A percentile compares a stretch with the other conserved stretches of the same genome.
Evolutionary conservation across 2,329 filamentous ascomycete genomes (phyloP).

Genomic region (Colletotrichum australisinense): DNA sequence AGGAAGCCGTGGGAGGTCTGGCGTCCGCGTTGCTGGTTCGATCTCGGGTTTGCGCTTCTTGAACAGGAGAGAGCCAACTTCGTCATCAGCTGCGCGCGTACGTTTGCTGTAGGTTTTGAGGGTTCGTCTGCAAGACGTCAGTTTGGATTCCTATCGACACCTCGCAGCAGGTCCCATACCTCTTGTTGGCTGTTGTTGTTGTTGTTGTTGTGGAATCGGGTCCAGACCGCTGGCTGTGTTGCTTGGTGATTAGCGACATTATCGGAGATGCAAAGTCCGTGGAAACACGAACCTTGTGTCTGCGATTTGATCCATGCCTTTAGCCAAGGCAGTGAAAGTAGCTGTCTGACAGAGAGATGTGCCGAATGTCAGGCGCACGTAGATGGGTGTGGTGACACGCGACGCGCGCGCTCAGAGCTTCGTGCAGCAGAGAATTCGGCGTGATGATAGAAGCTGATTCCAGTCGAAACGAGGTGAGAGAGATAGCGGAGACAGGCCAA

Average conservation of each 20-base stretch:
- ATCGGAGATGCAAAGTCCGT: not conserved
- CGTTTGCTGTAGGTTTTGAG: conserved; percentile 55
- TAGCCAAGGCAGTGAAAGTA: not conserved
- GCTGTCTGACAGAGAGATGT: not conserved
- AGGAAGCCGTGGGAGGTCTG: conserved; percentile 2
- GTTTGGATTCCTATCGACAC: not conserved
- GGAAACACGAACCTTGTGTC: not conserved
- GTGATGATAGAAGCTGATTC: not conserved
- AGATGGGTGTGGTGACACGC: not conserved
- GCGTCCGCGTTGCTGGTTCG: not conserved
- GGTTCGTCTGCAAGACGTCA: conserved; percentile 1
- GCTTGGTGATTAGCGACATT: not conserved
- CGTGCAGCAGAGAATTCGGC: not conserved
- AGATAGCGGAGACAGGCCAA: not conserved
- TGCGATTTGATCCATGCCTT: not conserved
- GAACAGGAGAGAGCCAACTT: not conserved
- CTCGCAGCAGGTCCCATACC: not conserved
- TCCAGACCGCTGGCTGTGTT: not conserved
- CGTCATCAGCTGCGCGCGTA: conserved; percentile 16
- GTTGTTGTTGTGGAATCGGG: not conserved
- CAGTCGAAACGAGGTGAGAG: not conserved
- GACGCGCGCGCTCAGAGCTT: conserved; percentile 5
- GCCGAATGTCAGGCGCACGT: not conserved
- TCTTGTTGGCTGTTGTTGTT: conserved; percentile 19
- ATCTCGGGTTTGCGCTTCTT: conserved; percentile 41